Conservation (phyloP, 495 filamentous ascomycete species). For the Antarctomyces pellizariae region DNA sequence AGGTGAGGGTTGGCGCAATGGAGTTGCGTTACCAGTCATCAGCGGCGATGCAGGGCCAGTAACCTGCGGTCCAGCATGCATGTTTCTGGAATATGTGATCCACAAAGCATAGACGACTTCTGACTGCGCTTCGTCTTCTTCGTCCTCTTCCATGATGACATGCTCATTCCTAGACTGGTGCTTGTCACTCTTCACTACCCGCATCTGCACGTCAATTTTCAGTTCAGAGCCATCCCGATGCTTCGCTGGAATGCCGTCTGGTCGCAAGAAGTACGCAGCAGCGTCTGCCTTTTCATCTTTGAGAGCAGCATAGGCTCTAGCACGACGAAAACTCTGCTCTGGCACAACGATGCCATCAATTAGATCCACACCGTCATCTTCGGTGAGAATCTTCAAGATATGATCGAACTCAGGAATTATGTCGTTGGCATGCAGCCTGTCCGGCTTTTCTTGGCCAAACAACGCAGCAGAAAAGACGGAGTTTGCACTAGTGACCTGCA, state of each 20-base stretch:
- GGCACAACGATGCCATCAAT: slow-evolving; percentile 92
- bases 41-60: slow-evolving; percentile 31
- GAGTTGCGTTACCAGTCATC: slow-evolving; percentile 34
- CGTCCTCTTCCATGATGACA: slow-evolving; percentile 27
- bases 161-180: slow-evolving; percentile 19
- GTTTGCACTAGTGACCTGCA: slow-evolving; percentile 77
- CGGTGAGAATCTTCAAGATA: slow-evolving; percentile 52
- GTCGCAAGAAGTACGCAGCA: slow-evolving; percentile 49
- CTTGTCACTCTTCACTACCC: slow-evolving; percentile 75
- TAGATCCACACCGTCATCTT: slow-evolving; percentile 63
- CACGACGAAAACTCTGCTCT: slow-evolving; percentile 83
- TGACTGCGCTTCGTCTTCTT: slow-evolving; percentile 20
- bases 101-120: slow-evolving; percentile 88
- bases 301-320: slow-evolving; percentile 57
- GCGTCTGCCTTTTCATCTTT: slow-evolving; percentile 59
- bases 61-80: slow-evolving; percentile 45
- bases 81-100: slow-evolving; percentile 86
- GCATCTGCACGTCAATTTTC: slow-evolving; percentile 84
- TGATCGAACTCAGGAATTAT: slow-evolving; percentile 75
- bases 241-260: slow-evolving; percentile 59
- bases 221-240: slow-evolving; percentile 82
- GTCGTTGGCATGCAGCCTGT: slow-evolving; percentile 53
- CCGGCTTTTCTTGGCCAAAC: slow-evolving; percentile 66
- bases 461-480: slow-evolving; percentile 80
- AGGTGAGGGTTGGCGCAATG: slow-evolving; percentile 53